A percentile compares a stretch with the other conserved stretches of the same genome.
These are phyloP conservation scores for Polytrichum commune DNA, from an alignment of 225 moss, liverwort and hornwort genomes.

Conservation along the genomic window DNA sequence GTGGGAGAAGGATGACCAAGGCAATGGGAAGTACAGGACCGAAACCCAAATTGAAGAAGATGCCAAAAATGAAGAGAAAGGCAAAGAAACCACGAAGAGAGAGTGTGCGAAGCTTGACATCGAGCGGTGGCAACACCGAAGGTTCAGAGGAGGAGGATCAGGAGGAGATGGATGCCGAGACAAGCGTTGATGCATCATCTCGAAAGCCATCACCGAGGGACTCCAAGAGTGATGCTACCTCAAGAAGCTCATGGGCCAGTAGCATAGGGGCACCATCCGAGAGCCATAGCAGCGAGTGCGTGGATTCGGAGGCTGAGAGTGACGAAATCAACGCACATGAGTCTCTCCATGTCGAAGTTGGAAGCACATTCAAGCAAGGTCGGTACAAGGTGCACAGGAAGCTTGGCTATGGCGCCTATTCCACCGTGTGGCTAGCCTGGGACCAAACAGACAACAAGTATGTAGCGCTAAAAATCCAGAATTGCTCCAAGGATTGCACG, in stretches of 20 bases:
- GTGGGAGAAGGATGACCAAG: not conserved
- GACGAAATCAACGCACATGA: conserved; percentile 20
- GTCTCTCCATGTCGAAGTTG: conserved; percentile 16
- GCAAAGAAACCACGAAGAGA: not conserved
- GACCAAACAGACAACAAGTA: conserved; percentile 23
- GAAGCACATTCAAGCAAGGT: conserved; percentile 19
- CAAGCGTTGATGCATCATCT: conserved; percentile 10
- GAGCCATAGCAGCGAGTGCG: conserved; percentile 21
- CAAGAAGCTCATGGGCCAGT: not conserved
- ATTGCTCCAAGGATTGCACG: conserved; percentile 34
- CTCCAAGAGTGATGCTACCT: conserved; percentile 1
- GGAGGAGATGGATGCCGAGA: too few relatives aligned
- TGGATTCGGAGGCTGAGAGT: conserved; percentile 13
- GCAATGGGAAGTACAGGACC: not conserved
- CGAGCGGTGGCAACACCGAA: not conserved
- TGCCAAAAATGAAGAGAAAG: not conserved
- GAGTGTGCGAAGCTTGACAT: not conserved
- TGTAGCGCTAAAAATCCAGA: conserved; percentile 47
- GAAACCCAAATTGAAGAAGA: not conserved
- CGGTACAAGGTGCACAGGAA: conserved; percentile 37
- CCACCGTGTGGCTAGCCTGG: conserved; percentile 37
- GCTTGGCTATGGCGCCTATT: conserved; percentile 36
- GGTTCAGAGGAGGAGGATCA: not conserved
- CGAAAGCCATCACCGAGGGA: conserved; percentile 23
- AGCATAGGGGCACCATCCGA: not conserved